Base-by-base conservation (phyloP, 805 yeast genomes). In the Alloascoidea africana region DNA sequence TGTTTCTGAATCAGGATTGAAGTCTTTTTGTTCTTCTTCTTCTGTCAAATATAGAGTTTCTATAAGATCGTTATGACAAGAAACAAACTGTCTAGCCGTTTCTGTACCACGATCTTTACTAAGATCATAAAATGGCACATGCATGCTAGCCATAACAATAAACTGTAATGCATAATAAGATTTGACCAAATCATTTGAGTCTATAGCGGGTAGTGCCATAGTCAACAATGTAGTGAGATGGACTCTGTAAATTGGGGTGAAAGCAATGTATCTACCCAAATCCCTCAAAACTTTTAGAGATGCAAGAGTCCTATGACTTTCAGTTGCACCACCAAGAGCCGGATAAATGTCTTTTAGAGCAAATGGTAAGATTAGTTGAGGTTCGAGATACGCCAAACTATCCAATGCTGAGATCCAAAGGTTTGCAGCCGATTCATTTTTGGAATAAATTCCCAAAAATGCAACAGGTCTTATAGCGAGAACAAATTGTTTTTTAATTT, bases 161-260 rank as follows among this genome's bases (percentile, higher is more conserved):
- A 81, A 66, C 41, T 76, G 70, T 32, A 87, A 57, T 0, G 94
- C 69, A 37, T 73, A 67, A 13, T 75, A 63, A 0, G 95, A 77
- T 50, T 87, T 72, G 11, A 63, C 65, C 36, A 85, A 65, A 54
- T 91, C 98, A 52, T 87, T 91, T 0, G 87, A 71, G 52, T 91
- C 97, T 18, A 91, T 74, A 18, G 91, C 95, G 0, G 86, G 82
- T 4, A 86, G 53, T 2, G 77, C 60, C 54, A 84, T 64, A 17
- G 76, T 70, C 32, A 87, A 52, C 13, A 91, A 60, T 38, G 93
- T 70, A 0, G 93, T 73, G 8, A 85, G 59, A 49, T 91, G 98
- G 8, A 83, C 74, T 34, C 95, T 62, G 50, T 69, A 84, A 2
- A 73, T 55, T 1, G 78, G 78, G 2, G 70, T 63, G 4, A 59